These are phyloP conservation scores for Zea mays DNA, from an alignment of 176 grass and related monocot species.

Conservation along the genomic window Zm-B73-REFERENCE-NAM-5.0 NC_050103.1:114712501-114713000, in stretches of 20 bases:
- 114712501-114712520: background rate
- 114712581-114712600: slow-evolving; percentile 64
- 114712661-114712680: slow-evolving; percentile 84
- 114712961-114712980: no score
- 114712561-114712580: slow-evolving; percentile 2
- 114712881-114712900: background rate
- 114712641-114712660: slow-evolving; percentile 86
- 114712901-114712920: background rate
- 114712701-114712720: slow-evolving; percentile 80
- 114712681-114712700: slow-evolving; percentile 76
- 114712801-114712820: background rate
- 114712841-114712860: background rate
- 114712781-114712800: slow-evolving; percentile 26
- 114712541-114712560: background rate
- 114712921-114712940: background rate
- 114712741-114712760: slow-evolving; percentile 88
- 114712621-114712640: slow-evolving; percentile 81
- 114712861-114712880: background rate
- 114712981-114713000: no score
- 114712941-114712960: no score
- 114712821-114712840: slow-evolving; percentile 1
- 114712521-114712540: background rate
- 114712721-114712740: slow-evolving; percentile 70
- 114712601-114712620: slow-evolving; percentile 82
- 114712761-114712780: slow-evolving; percentile 88